Evolutionary conservation across 208 protist species (phyloP), one percentile per base, ranked within the genome.

Genomic region (Porcisia hertigi): DNA sequence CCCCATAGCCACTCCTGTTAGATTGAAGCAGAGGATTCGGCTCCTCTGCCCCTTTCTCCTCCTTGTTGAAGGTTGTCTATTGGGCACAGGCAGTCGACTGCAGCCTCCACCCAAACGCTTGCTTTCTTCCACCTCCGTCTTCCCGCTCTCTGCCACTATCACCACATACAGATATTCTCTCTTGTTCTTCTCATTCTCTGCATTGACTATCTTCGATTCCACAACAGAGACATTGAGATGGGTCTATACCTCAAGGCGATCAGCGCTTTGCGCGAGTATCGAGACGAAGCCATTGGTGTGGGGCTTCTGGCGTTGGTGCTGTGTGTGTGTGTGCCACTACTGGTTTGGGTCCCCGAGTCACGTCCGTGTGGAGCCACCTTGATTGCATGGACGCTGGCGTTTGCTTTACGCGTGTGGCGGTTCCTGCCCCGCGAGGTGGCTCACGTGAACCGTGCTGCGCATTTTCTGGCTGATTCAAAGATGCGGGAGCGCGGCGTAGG

Each of bases 261-360:
- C 34, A 23, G 41, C 36, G 34, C 75, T 7, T 47, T 81, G 36
- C 34, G 52, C 41, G 41, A 3, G 23, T 64, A 81, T 52, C 77
- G 54, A 57, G 60, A 77, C 58, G 34, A 14, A 34, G 59, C 69
- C 4, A 67, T 76, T 45, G 11, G 70, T 49, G 58, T 12, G 18
- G 53, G 39, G 0, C 47, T 76, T 3, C 55, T 81, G 71, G 6
- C 58, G 9, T 18, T 73, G 9, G 47, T 69, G 14, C 47, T 73
- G 65, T 66, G 41, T 11, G 77, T 76, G 9, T 81, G 77, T 41
- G 71, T 81, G 20, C 77, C 77, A 16, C 64, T 81, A 11, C 71
- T 81, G 43, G 70, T 63, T 9, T 25, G 69, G 1, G 54, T 81
- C 36, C 63, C 71, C 11, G 71, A 73, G 12, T 70, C 72, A 53